A percentile compares a stretch with the other conserved stretches of the same genome.
These are phyloP conservation scores for Debaryomyces robertsiae DNA, from an alignment of 1,139 yeast genomes.

Conservation along the genomic window DNA sequence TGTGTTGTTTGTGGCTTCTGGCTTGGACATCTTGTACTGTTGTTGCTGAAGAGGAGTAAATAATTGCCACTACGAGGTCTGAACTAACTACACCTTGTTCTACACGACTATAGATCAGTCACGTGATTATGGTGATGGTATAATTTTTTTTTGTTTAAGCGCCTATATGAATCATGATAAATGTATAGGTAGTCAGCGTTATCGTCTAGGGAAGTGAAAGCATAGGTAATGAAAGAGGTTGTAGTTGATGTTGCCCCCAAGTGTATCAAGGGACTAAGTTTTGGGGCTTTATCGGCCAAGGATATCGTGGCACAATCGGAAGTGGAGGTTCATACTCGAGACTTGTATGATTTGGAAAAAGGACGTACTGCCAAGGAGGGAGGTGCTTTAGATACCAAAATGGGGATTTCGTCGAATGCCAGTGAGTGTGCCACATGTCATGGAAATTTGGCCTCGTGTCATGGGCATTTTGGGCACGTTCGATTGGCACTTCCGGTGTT, in stretches of 20 bases:
- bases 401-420: conserved; percentile 92
- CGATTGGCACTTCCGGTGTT: conserved; percentile 93
- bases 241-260: conserved; percentile 87
- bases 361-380: conserved; percentile 77
- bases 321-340: conserved; percentile 90
- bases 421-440: conserved; percentile 89
- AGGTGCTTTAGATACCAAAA: conserved; percentile 89
- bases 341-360: conserved; percentile 81
- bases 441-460: conserved; percentile 91
- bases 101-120: conserved; percentile 9
- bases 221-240: conserved; percentile 60
- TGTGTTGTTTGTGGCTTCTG: conserved; percentile 1
- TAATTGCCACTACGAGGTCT: conserved; percentile 3
- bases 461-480: conserved; percentile 97
- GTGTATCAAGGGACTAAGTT: conserved; percentile 86
- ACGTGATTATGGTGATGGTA: conserved; percentile 7
- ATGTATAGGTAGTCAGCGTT: neutral
- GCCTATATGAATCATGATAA: too few species aligned
- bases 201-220: neutral
- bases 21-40: conserved; percentile 4
- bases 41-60: neutral
- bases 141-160: conserved; percentile 1
- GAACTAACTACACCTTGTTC: neutral
- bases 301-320: conserved; percentile 94
- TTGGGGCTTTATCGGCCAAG: conserved; percentile 86